Percentiles rank a stretch among this genome's conserved stretches.
Conservation (phyloP, 2,329 filamentous ascomycete species). For the Exophiala aquamarina region DNA sequence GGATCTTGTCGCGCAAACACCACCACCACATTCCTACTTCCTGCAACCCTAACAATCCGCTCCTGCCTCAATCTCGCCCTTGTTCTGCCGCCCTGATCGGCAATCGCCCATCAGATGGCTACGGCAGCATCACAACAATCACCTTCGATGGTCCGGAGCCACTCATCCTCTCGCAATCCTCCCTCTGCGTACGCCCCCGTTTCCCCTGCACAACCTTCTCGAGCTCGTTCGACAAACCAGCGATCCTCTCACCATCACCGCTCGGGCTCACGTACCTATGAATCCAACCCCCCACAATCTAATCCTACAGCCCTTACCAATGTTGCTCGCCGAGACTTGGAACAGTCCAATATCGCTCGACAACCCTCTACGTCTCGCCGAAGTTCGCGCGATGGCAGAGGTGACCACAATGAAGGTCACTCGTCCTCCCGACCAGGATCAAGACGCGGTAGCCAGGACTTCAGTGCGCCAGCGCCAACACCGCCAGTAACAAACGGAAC, state of each 20-base stretch:
- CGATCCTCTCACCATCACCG: constrained; percentile 40
- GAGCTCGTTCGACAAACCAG: constrained; percentile 46
- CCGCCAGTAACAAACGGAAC: constrained; percentile 55
- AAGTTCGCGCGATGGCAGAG: constrained; percentile 63
- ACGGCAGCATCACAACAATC: constrained; percentile 47
- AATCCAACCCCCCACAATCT: constrained; percentile 44
- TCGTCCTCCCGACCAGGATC: constrained; percentile 42
- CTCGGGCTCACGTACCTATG: constrained; percentile 38
- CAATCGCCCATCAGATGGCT: constrained; percentile 37
- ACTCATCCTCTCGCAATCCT: constrained; percentile 49
- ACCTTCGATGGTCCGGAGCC: constrained; percentile 50
- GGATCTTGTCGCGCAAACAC: not conserved
- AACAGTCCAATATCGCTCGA: constrained; percentile 66
- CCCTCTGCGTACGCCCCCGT: constrained; percentile 41
- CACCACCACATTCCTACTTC: not conserved
- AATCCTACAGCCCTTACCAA: constrained; percentile 51
- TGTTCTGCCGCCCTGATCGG: not conserved
- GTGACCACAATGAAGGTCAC: constrained; percentile 51
- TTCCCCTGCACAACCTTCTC: constrained; percentile 44
- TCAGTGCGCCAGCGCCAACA: constrained; percentile 42
- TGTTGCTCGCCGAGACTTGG: constrained; percentile 69
- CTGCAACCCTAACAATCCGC: not conserved
- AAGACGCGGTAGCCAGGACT: constrained; percentile 44
- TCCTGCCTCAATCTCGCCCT: not conserved
- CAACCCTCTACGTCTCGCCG: constrained; percentile 54